A percentile compares a stretch with the other conserved stretches of the same genome.
Conservation (phyloP, 2,329 filamentous ascomycete genomes). For the Verticillium alfalfae region DNA sequence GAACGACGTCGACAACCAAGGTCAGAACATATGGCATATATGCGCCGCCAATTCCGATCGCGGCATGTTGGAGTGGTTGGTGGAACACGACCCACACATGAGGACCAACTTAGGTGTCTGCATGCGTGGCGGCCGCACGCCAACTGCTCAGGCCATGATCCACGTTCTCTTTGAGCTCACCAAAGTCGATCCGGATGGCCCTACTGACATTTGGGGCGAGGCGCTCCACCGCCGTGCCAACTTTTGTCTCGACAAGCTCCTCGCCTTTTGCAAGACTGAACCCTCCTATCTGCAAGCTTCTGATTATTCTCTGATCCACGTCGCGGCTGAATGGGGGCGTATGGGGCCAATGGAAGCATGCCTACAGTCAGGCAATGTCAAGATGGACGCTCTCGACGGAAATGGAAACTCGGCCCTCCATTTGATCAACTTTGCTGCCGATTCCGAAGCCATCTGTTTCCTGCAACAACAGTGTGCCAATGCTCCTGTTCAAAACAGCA, state of each 20-base stretch:
- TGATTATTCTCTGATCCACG: slow-evolving; percentile 5
- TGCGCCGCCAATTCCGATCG: slow-evolving; percentile 25
- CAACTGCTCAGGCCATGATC: slow-evolving; percentile 22
- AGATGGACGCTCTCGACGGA: slow-evolving; percentile 6
- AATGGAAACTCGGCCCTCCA: slow-evolving; percentile 16
- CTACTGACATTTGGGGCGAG: not conserved
- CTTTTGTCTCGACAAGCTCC: slow-evolving; percentile 1
- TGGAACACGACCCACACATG: slow-evolving; percentile 19
- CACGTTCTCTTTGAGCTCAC: slow-evolving; percentile 2
- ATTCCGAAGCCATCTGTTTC: slow-evolving; percentile 12
- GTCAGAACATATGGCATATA: slow-evolving; percentile 31
- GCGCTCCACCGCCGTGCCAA: not conserved
- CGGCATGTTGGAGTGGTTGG: slow-evolving; percentile 21
- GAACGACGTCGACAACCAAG: slow-evolving; percentile 19
- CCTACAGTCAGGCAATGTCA: not conserved
- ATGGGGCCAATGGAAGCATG: slow-evolving; percentile 11
- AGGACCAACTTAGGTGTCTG: slow-evolving; percentile 17
- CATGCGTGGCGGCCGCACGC: slow-evolving; percentile 18
- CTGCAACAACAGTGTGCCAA: slow-evolving; percentile 16
- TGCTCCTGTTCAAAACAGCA: slow-evolving; percentile 6
- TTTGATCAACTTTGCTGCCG: slow-evolving; percentile 18
- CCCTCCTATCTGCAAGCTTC: not conserved
- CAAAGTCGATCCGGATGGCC: not conserved
- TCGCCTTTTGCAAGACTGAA: not conserved
- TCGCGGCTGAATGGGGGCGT: slow-evolving; percentile 21